Base-by-base conservation (phyloP, 2,329 filamentous ascomycete genomes). In the Aspergillus neoniger region DNA sequence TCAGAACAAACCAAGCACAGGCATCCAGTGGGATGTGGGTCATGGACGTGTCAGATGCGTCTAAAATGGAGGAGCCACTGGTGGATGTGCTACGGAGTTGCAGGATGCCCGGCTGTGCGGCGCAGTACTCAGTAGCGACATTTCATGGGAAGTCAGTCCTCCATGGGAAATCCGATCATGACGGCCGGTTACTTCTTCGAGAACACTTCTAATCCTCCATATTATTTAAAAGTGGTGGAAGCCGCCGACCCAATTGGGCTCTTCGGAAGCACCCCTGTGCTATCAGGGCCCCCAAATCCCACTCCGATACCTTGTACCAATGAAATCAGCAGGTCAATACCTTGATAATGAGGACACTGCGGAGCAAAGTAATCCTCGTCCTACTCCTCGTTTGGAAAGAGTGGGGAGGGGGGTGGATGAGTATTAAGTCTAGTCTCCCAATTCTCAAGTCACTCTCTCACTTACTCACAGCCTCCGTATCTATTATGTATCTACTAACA, bases 31-130 rank as follows among this genome's bases (percentile, higher is more conserved):
- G 30, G 28, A 15, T 44, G 65, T 65, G 58, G 65, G 60, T 68
- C 58, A 41, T 53, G 47, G 62, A 70, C 63, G 63, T 70, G 62
- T 70, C 69, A 55, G 55, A 57, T 57, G 55, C 21, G 10, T 57
- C 50, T 38, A 44, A 52, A 44, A 49, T 56, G 19, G 47, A 43
- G 39, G 25, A 30, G 41, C 44, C 44, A 59, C 50, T 50, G 47
- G 23, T 50, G 43, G 25, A 53, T 59, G 43, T 55, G 36, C 39
- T 43, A 49, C 32, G 41, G 32, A 55, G 17, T 36, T 15, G 15
- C 19, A 8, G 32, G 19, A 41, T 41, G 36, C 23, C 36, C 23
- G 32, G 15, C 8, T 39, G 21, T 12, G 15, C 38, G 32, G 44
- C 44, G 44, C 15, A 49, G 44, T 49, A 44, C 14, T 21, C 14